Conservation (phyloP, 1,139 yeast genomes). For the Zygosaccharomyces sapae region DNA sequence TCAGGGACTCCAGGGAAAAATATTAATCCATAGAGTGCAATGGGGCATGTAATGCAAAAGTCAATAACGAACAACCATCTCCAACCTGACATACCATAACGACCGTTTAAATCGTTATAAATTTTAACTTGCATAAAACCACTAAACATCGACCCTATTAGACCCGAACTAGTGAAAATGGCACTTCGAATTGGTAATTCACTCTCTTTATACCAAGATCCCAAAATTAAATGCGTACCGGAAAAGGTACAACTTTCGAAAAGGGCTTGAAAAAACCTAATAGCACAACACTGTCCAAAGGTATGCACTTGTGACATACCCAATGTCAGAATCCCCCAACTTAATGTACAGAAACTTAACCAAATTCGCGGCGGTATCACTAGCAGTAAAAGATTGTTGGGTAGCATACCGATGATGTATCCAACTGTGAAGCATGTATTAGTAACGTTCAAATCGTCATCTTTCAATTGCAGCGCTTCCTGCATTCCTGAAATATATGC, state of each 20-base stretch:
- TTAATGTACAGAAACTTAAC: conserved; percentile 50
- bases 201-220: conserved; percentile 50
- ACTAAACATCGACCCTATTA: conserved; percentile 50
- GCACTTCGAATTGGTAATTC: conserved; percentile 50
- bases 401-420: conserved; percentile 54
- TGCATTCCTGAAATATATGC: conserved; percentile 63
- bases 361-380: conserved; percentile 52
- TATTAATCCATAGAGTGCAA: conserved; percentile 51
- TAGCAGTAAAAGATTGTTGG: conserved; percentile 50
- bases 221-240: conserved; percentile 53
- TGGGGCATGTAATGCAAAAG: conserved; percentile 52
- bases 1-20: conserved; percentile 49
- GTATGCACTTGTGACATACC: conserved; percentile 46
- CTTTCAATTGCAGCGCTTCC: conserved; percentile 47
- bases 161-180: conserved; percentile 50
- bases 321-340: conserved; percentile 54
- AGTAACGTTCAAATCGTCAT: conserved; percentile 47
- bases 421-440: conserved; percentile 59
- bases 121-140: conserved; percentile 65
- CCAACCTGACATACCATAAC: conserved; percentile 55
- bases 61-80: conserved; percentile 66
- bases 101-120: conserved; percentile 45
- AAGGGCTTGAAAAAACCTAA: conserved; percentile 52
- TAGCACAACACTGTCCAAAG: conserved; percentile 45
- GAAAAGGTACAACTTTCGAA: conserved; percentile 54